Conservation (phyloP, 257 asterid species). For the Parsonsia alboflavescens region DNA sequence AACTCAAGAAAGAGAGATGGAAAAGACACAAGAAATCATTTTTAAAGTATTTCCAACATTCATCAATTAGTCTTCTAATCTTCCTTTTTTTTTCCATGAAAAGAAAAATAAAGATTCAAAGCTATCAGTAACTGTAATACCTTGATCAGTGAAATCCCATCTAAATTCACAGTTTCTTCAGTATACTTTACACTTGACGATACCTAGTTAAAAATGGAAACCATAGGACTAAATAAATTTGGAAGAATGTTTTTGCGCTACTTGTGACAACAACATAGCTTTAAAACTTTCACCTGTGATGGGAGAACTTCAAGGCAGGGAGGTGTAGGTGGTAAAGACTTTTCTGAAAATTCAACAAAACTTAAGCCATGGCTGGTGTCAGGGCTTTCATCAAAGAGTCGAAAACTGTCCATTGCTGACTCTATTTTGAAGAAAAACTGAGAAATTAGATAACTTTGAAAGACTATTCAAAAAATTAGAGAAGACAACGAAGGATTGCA, state of each 20-base stretch:
- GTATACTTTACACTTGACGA: constrained; percentile 38
- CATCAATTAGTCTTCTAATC: background rate
- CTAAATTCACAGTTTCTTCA: constrained; percentile 64
- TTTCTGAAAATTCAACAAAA: constrained; percentile 46
- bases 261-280: background rate
- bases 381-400: constrained; percentile 53
- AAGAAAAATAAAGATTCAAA: background rate
- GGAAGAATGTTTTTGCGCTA: too few relatives aligned
- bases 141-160: constrained; percentile 72
- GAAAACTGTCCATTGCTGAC: constrained; percentile 31
- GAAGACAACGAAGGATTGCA: too few relatives aligned
- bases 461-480: too few relatives aligned
- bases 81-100: background rate
- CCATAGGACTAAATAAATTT: background rate
- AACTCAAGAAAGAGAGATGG: background rate
- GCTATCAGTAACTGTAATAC: constrained; percentile 23
- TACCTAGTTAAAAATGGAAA: constrained; percentile 33
- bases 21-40: background rate
- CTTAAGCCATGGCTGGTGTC: constrained; percentile 44
- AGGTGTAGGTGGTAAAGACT: constrained; percentile 61
- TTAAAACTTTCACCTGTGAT: constrained; percentile 45
- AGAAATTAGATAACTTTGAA: too few relatives aligned
- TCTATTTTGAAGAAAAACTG: background rate
- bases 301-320: constrained; percentile 67
- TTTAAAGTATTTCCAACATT: background rate